Conservation (phyloP, 352 stramenopile genomes). For the Thraustochytrium striatum region DNA sequence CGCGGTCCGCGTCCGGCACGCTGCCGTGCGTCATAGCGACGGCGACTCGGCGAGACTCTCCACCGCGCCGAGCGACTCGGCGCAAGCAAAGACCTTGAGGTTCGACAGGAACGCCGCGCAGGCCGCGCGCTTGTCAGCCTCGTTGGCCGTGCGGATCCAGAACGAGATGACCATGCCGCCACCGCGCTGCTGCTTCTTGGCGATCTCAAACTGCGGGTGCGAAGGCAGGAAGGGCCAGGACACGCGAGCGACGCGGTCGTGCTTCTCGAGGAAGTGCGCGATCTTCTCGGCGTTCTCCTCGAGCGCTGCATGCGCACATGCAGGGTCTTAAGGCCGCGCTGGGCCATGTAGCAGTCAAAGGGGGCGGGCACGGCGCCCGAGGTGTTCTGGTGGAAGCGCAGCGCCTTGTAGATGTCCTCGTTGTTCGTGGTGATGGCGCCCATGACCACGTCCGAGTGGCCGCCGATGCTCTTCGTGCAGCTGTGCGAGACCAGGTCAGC, state of each 20-base stretch:
- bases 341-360: constrained; percentile 73
- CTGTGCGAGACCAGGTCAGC: constrained; percentile 94
- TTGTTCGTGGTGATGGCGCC: constrained; percentile 80
- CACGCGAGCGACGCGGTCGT: constrained; percentile 73
- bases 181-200: constrained; percentile 59
- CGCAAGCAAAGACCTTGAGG: constrained; percentile 63
- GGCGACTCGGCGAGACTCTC: constrained; percentile 64
- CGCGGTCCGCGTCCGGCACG: constrained; percentile 83
- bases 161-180: constrained; percentile 69
- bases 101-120: constrained; percentile 57
- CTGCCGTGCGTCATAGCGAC: constrained; percentile 88
- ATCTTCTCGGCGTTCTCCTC: constrained; percentile 77
- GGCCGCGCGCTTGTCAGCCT: constrained; percentile 59
- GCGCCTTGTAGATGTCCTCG: constrained; percentile 53
- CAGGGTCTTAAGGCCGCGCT: constrained; percentile 78
- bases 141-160: constrained; percentile 51
- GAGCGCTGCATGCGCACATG: constrained; percentile 68
- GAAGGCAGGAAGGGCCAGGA: constrained; percentile 82
- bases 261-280: constrained; percentile 76
- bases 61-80: constrained; percentile 65
- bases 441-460: constrained; percentile 92
- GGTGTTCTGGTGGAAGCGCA: constrained; percentile 64
- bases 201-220: constrained; percentile 67
- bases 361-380: constrained; percentile 71
- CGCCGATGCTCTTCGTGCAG: constrained; percentile 94